Evolutionary conservation across 208 protist genomes (phyloP).

Genomic region (Wallacemonas rigidus): DNA sequence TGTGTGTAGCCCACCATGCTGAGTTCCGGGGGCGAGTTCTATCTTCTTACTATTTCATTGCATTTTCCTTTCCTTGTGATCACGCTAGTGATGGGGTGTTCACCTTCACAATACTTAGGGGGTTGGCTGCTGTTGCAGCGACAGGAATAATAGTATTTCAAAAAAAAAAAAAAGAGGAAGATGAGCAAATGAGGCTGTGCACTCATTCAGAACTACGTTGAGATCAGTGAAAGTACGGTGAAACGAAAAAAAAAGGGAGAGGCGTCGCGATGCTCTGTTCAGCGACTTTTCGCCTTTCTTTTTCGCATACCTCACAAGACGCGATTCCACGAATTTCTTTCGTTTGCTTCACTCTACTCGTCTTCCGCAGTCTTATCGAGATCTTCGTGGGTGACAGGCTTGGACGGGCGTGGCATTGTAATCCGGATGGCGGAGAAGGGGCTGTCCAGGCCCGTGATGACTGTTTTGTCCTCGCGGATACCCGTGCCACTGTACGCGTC

Average conservation of each 20-base stretch:
- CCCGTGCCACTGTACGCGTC: slow-evolving; percentile 79
- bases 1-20: too few species aligned
- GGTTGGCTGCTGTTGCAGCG: background rate
- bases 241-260: too few species aligned
- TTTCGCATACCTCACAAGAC: too few species aligned
- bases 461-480: slow-evolving; percentile 82
- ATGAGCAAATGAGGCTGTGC: background rate
- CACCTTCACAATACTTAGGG: background rate
- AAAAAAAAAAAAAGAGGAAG: slow-evolving; percentile 16
- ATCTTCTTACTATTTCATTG: background rate
- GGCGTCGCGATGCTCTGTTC: too few species aligned
- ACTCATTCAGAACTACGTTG: too few species aligned
- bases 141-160: background rate
- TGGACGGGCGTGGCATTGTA: slow-evolving; percentile 24
- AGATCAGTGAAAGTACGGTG: too few species aligned
- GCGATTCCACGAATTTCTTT: background rate
- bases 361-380: slow-evolving; percentile 54
- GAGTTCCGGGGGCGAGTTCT: too few species aligned
- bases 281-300: too few species aligned
- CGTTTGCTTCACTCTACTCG: slow-evolving; percentile 27
- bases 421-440: slow-evolving; percentile 82
- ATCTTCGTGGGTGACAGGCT: slow-evolving; percentile 57
- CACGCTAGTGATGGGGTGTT: background rate
- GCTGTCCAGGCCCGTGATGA: slow-evolving; percentile 84
- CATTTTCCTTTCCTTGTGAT: background rate